Evolutionary conservation across 495 filamentous ascomycete genomes (phyloP).

Genomic region (Evansstolkia leycettana): DNA sequence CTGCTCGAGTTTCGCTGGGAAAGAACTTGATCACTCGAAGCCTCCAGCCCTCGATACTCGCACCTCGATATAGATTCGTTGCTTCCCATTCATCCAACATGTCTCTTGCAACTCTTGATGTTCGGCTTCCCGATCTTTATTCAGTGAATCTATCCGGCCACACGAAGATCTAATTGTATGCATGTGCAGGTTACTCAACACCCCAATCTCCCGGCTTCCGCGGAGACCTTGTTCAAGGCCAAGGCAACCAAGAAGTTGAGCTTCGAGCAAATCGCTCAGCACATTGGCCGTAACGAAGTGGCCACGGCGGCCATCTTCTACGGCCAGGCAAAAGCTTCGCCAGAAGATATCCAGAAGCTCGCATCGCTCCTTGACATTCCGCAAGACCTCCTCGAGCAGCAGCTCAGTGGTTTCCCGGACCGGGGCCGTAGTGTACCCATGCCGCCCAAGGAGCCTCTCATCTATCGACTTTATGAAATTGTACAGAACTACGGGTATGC

Average conservation of each 20-base stretch:
- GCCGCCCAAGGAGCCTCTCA: conserved; percentile 87
- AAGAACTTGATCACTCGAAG: no score
- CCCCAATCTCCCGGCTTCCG: conserved; percentile 51
- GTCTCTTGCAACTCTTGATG: conserved; percentile 32
- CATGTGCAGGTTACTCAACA: conserved; percentile 23
- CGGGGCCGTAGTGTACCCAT: conserved; percentile 77
- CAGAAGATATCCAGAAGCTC: conserved; percentile 66
- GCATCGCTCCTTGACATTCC: conserved; percentile 52
- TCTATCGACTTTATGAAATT: conserved; percentile 92
- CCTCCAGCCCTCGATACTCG: background rate
- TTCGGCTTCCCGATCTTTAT: conserved; percentile 7
- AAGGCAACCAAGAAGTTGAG: conserved; percentile 64
- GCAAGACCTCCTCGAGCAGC: conserved; percentile 40
- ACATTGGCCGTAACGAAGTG: conserved; percentile 78
- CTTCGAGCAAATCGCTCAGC: conserved; percentile 68
- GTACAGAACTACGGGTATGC: conserved; percentile 97
- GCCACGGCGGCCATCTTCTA: conserved; percentile 91
- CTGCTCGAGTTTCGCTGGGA: no score
- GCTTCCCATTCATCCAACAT: conserved; percentile 9
- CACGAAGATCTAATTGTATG: background rate
- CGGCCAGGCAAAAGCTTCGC: conserved; percentile 71
- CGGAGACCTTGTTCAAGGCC: conserved; percentile 67
- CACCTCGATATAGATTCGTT: background rate
- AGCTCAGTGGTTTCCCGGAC: conserved; percentile 67
- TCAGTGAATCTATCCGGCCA: background rate